phyloP scores from a whole-genome alignment of 768 basidiomycete genomes.

The Pulveroboletus frians region DNA sequence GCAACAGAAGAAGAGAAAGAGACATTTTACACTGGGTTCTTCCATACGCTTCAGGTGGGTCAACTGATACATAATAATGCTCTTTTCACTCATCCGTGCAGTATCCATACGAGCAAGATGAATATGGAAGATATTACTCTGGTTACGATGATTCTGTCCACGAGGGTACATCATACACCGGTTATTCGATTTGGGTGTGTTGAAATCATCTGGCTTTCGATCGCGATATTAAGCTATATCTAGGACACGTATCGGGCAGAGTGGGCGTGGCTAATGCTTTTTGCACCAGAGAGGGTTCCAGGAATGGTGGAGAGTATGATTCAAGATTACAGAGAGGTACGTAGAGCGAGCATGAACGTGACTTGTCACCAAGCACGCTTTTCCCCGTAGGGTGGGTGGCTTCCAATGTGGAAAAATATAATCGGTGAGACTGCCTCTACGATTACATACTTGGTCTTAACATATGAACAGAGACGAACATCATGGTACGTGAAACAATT shows the following conservation, averaged over 20 bases:
- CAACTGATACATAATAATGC: not conserved
- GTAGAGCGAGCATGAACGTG: not conserved
- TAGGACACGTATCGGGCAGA: constrained; percentile 76
- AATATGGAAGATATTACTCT: constrained; percentile 66
- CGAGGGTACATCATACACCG: constrained; percentile 65
- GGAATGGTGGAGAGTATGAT: constrained; percentile 79
- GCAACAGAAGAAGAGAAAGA: constrained; percentile 44
- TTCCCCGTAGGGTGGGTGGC: constrained; percentile 57
- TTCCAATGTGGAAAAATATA: constrained; percentile 90
- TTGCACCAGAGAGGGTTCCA: constrained; percentile 71
- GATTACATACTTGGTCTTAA: not conserved
- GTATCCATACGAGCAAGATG: constrained; percentile 75
- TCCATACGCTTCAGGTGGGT: constrained; percentile 54
- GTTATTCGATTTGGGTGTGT: constrained; percentile 74
- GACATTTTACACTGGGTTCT: constrained; percentile 58
- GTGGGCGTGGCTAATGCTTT: constrained; percentile 74
- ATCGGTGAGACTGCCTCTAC: constrained; percentile 39
- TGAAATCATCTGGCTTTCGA: not conserved
- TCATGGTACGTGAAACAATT: constrained; percentile 49
- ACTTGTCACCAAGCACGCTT: not conserved
- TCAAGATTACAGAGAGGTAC: constrained; percentile 65
- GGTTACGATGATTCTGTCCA: constrained; percentile 68
- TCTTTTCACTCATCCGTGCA: constrained; percentile 25
- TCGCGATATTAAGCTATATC: not conserved
- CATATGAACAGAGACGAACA: constrained; percentile 57